Conservation (phyloP, 441 rosid genomes). For the Breynia disticha region DNA sequence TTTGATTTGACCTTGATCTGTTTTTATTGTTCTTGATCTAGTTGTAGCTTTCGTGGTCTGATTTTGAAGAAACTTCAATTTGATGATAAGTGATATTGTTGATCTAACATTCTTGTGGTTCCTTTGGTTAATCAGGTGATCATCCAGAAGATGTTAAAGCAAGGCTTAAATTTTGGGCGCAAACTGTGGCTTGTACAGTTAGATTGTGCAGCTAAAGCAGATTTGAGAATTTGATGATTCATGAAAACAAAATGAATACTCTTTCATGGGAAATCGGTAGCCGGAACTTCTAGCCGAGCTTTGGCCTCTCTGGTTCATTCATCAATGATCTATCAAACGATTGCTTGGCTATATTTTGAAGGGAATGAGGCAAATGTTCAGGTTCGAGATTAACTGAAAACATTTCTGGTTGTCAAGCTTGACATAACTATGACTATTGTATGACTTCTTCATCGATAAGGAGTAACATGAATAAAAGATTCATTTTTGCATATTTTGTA, state of each 20-base stretch:
- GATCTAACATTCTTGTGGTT: no score
- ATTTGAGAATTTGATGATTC: conserved; percentile 7
- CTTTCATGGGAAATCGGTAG: conserved; percentile 12
- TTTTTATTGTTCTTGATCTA: no score
- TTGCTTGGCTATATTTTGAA: no score
- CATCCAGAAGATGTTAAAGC: conserved; percentile 97
- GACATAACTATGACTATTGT: conserved; percentile 21
- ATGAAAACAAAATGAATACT: conserved; percentile 7
- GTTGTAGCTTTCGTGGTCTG: no score
- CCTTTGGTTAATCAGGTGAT: conserved; percentile 39
- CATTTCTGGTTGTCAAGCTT: conserved; percentile 21
- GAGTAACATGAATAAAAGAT: conserved; percentile 15
- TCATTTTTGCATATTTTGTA: neutral
- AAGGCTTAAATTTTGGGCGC: conserved; percentile 91
- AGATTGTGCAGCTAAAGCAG: conserved; percentile 57
- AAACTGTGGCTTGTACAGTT: conserved; percentile 90
- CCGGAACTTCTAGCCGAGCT: conserved; percentile 15
- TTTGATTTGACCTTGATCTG: no score
- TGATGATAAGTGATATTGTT: no score
- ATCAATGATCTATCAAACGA: no score
- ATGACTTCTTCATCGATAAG: conserved; percentile 16
- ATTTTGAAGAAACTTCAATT: no score
- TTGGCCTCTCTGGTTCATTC: conserved; percentile 15
- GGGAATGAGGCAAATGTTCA: conserved; percentile 15
- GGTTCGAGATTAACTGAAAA: conserved; percentile 36